Evolutionary conservation across 2,329 filamentous ascomycete species (phyloP).

Genomic region (Tolypocladium cylindrosporum): DNA sequence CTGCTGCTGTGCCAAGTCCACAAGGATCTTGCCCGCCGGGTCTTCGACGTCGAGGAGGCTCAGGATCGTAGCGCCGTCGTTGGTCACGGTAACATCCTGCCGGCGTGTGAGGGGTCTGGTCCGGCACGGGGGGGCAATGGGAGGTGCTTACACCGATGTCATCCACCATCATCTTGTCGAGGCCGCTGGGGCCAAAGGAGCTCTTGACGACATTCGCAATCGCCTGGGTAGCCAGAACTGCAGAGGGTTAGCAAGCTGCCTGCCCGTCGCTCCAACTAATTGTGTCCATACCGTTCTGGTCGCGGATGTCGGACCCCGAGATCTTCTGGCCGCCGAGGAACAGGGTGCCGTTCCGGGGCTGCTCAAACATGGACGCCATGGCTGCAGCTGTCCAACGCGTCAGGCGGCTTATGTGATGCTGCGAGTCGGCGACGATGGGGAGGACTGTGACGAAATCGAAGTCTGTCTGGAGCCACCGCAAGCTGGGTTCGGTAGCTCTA

Average conservation of each 20-base stretch:
- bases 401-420: slow-evolving; percentile 2
- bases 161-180: slow-evolving; percentile 99
- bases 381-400: slow-evolving; percentile 14
- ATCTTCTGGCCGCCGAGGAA: slow-evolving; percentile 98
- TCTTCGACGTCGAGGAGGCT: slow-evolving; percentile 94
- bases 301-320: slow-evolving; percentile 88
- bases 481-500: slow-evolving; percentile 8
- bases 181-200: slow-evolving; percentile 90
- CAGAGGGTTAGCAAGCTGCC: slow-evolving; percentile 5
- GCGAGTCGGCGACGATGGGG: slow-evolving; percentile 2
- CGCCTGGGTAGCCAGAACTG: slow-evolving; percentile 88
- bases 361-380: slow-evolving; percentile 96
- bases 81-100: slow-evolving; percentile 95
- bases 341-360: slow-evolving; percentile 87
- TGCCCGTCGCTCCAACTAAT: background rate
- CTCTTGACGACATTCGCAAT: slow-evolving; percentile 99
- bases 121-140: background rate
- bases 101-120: background rate
- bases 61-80: slow-evolving; percentile 95
- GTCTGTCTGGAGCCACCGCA: slow-evolving; percentile 1
- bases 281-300: slow-evolving; percentile 69
- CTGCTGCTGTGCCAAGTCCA: slow-evolving; percentile 95
- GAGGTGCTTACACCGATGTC: slow-evolving; percentile 71
- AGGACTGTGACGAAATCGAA: slow-evolving; percentile 2
- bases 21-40: slow-evolving; percentile 94